Conservation (phyloP, 2,329 filamentous ascomycete species). For the Fusarium tupiense region DNA sequence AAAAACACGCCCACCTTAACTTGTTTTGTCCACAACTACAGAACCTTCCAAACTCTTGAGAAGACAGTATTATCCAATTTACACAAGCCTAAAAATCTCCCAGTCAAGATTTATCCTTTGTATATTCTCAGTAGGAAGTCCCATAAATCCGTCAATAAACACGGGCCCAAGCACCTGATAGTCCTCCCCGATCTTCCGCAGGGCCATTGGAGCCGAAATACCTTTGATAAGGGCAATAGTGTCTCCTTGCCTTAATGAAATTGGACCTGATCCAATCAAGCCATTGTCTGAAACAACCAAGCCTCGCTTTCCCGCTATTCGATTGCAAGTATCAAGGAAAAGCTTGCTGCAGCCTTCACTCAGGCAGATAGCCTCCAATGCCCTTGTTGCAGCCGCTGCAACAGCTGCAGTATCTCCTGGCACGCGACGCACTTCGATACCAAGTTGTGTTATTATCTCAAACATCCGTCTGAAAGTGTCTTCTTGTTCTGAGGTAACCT, state of each 20-base stretch:
- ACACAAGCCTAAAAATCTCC: background rate
- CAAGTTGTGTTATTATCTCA: background rate
- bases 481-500: background rate
- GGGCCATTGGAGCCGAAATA: background rate
- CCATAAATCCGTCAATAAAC: background rate
- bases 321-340: background rate
- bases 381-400: background rate
- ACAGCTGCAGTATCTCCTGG: background rate
- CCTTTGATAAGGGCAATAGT: background rate
- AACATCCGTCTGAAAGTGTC: background rate
- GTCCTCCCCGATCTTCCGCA: background rate
- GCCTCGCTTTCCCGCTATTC: background rate
- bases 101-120: fast-evolving
- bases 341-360: background rate
- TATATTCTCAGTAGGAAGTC: background rate
- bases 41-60: fast-evolving
- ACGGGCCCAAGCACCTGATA: background rate
- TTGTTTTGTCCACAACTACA: background rate
- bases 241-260: background rate
- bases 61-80: background rate
- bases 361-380: background rate
- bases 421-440: fast-evolving
- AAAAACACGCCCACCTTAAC: background rate
- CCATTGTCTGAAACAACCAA: background rate
- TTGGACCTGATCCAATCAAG: background rate